Evolutionary conservation across 1,139 yeast genomes (phyloP).

Genomic region (Protomyces lactucae-debilis): DNA sequence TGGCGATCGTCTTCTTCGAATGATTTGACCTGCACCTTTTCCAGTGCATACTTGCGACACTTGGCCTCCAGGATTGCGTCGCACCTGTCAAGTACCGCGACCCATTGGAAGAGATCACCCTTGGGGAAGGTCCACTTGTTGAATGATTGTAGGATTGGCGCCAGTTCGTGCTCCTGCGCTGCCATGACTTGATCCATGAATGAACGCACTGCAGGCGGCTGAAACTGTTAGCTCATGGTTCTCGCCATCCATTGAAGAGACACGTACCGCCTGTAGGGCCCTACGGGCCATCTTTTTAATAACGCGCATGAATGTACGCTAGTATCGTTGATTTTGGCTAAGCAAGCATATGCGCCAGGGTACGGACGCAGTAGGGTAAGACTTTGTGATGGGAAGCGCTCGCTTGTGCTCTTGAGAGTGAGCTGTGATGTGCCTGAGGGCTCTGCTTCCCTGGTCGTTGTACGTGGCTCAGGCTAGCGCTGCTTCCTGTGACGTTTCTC

Average conservation of each 20-base stretch:
- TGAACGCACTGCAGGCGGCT: constrained; percentile 12
- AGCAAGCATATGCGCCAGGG: background rate
- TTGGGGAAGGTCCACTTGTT: constrained; percentile 58
- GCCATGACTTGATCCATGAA: constrained; percentile 11
- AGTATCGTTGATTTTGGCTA: background rate
- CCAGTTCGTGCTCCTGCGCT: constrained; percentile 5
- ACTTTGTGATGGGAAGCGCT: no score
- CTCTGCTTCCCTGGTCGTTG: no score
- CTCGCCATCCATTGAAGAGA: background rate
- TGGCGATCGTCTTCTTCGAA: constrained; percentile 44
- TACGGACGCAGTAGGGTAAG: no score
- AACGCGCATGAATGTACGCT: background rate
- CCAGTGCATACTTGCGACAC: constrained; percentile 54
- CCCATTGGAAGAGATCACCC: constrained; percentile 75
- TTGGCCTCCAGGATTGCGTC: constrained; percentile 59
- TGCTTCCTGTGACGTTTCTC: no score
- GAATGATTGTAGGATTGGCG: background rate
- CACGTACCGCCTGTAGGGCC: constrained; percentile 10
- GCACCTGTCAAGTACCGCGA: constrained; percentile 66
- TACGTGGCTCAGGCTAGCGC: no score
- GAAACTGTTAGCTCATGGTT: background rate
- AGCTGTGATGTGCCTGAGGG: no score
- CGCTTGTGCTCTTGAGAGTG: no score
- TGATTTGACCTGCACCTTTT: constrained; percentile 17
- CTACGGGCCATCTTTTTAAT: background rate